Conservation (phyloP, 257 asterid genomes). For the Anisodus tanguticus region DNA sequence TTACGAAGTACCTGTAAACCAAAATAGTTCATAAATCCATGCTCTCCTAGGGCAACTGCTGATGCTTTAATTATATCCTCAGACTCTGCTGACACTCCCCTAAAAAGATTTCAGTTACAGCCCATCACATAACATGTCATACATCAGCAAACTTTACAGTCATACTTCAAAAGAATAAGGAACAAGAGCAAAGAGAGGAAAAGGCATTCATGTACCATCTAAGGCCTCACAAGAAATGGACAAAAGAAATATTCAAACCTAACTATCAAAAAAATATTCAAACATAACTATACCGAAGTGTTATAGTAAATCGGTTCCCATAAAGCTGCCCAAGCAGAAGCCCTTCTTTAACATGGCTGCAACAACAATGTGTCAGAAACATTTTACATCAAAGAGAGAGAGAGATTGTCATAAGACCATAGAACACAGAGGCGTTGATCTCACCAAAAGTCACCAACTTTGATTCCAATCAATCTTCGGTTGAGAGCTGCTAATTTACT, state of each 20-base stretch:
- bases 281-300: slow-evolving; percentile 61
- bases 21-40: slow-evolving; percentile 90
- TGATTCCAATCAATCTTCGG: slow-evolving; percentile 77
- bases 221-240: background rate
- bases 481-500: slow-evolving; percentile 80
- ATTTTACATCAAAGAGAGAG: slow-evolving; percentile 26
- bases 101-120: slow-evolving; percentile 40
- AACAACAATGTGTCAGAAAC: slow-evolving; percentile 25
- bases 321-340: slow-evolving; percentile 91
- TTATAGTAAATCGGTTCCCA: slow-evolving; percentile 88
- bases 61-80: slow-evolving; percentile 76
- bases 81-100: slow-evolving; percentile 76
- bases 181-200: slow-evolving; percentile 5
- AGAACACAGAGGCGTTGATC: slow-evolving; percentile 36
- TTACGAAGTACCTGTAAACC: slow-evolving; percentile 76
- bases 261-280: slow-evolving; percentile 28
- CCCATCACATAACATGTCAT: slow-evolving; percentile 27
- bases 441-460: slow-evolving; percentile 95
- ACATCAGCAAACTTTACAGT: slow-evolving; percentile 8
- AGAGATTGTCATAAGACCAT: slow-evolving; percentile 5
- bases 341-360: slow-evolving; percentile 88
- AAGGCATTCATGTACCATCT: background rate
- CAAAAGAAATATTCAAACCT: slow-evolving; percentile 21
- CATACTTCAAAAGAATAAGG: slow-evolving; percentile 9
- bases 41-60: slow-evolving; percentile 68